Conservation (phyloP, 345 rosid genomes). For the Corchorus olitorius region DNA sequence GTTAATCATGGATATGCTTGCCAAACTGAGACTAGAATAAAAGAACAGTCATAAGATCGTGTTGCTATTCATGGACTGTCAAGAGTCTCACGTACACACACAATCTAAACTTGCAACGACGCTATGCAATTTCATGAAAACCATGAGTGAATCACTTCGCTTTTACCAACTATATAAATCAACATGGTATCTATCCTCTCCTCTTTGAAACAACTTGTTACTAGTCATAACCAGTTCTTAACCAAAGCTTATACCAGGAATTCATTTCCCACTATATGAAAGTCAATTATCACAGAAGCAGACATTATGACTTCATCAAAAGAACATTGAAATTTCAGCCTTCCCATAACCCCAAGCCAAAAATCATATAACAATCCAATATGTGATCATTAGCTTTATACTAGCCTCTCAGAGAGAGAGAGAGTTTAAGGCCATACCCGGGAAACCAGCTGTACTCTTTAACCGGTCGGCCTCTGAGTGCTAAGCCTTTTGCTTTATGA, state of each 20-base stretch:
- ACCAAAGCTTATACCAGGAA: not conserved
- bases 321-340: conserved; percentile 10
- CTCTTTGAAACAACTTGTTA: not conserved
- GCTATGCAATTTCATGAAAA: not conserved
- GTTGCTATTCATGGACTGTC: not conserved
- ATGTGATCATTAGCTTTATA: not conserved
- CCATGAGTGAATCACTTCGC: not conserved
- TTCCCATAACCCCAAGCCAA: not conserved
- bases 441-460: conserved; percentile 97
- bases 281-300: not conserved
- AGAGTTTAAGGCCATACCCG: conserved; percentile 60
- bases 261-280: not conserved
- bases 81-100: not conserved
- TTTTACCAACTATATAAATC: not conserved
- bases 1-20: not conserved
- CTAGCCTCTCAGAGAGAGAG: not conserved
- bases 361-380: not conserved
- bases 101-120: not conserved
- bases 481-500: conserved; percentile 65
- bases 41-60: not conserved
- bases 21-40: not conserved
- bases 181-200: not conserved
- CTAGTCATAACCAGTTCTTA: not conserved
- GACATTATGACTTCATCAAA: too few relatives aligned
- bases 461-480: conserved; percentile 43